Evolutionary conservation across 2,329 filamentous ascomycete genomes (phyloP), one percentile per base, ranked within the genome.

Genomic region (Ophiobolus disseminans): DNA sequence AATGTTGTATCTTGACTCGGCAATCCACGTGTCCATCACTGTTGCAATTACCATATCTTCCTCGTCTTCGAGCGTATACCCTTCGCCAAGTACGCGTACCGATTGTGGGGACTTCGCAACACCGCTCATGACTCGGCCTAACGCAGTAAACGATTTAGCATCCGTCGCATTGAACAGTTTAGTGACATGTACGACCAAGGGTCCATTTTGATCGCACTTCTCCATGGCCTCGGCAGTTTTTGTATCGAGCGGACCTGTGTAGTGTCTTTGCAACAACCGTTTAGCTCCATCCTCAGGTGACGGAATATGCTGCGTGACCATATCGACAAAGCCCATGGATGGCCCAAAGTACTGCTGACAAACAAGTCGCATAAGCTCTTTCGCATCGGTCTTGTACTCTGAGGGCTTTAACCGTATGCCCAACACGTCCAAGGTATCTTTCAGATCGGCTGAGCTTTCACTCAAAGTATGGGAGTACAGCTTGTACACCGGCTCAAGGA

Each of bases 401-500:
- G 91, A 92, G 3, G 94, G 93, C 76, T 97, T 99, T 55, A 99
- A 77, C 16, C 80, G 76, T 62, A 99, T 96, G 10, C 91, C 91
- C 8, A 99, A 79, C 16, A 85, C 86, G 14, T 83, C 86, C 48
- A 99, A 76, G 0, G 91, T 94, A 37, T 82, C 82, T 66, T 89
- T 91, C 50, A 99, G 78, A 62, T 96, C 89, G 45, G 90, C 87
- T 0, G 93, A 89, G 64, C 86, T 93, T 69, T 95, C 89, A 68
- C 91, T 95, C 66, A 99, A 90, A 3, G 92, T 95, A 71, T 97
- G 91, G 13, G 91, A 93, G 72, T 93, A 97, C 32, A 99, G 82
- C 75, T 99, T 99, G 82, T 99, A 99, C 60, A 99, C 91, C 14
- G 94, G 94, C 70, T 99, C 94, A 38, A 99, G 80, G 21, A 99